phyloP scores from a whole-genome alignment of 1,139 yeast species.

The Arxiozyma telluris region DNA sequence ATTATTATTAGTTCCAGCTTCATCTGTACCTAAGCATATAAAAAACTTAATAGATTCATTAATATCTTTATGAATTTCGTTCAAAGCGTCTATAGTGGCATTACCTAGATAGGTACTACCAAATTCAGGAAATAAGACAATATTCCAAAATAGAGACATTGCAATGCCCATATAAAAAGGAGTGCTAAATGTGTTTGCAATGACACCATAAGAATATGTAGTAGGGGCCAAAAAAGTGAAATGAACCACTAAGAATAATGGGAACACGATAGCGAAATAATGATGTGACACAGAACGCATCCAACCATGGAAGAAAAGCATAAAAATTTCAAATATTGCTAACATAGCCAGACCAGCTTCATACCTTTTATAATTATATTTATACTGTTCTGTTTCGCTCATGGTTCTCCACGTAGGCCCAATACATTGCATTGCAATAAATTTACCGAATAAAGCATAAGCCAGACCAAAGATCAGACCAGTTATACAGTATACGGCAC shows the following conservation, averaged over 20 bases:
- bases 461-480: slow-evolving; percentile 39
- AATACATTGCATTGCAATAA: slow-evolving; percentile 34
- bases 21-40: slow-evolving; percentile 23
- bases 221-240: slow-evolving; percentile 37
- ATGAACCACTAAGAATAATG: slow-evolving; percentile 40
- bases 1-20: neutral
- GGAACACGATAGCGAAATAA: slow-evolving; percentile 39
- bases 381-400: slow-evolving; percentile 26
- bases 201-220: slow-evolving; percentile 24
- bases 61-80: slow-evolving; percentile 35
- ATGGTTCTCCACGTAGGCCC: slow-evolving; percentile 23
- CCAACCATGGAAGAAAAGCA: slow-evolving; percentile 43
- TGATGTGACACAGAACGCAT: slow-evolving; percentile 40
- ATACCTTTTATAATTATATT: slow-evolving; percentile 25
- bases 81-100: slow-evolving; percentile 34
- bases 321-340: slow-evolving; percentile 38
- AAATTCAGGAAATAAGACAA: slow-evolving; percentile 41
- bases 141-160: slow-evolving; percentile 35
- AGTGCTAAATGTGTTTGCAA: slow-evolving; percentile 33
- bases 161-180: slow-evolving; percentile 41
- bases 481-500: slow-evolving; percentile 33
- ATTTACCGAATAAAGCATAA: slow-evolving; percentile 36
- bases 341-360: slow-evolving; percentile 37
- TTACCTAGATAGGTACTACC: slow-evolving; percentile 43
- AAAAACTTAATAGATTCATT: slow-evolving; percentile 36